Evolutionary conservation across 495 filamentous ascomycete genomes (phyloP).

Genomic region (Evernia prunastri): DNA sequence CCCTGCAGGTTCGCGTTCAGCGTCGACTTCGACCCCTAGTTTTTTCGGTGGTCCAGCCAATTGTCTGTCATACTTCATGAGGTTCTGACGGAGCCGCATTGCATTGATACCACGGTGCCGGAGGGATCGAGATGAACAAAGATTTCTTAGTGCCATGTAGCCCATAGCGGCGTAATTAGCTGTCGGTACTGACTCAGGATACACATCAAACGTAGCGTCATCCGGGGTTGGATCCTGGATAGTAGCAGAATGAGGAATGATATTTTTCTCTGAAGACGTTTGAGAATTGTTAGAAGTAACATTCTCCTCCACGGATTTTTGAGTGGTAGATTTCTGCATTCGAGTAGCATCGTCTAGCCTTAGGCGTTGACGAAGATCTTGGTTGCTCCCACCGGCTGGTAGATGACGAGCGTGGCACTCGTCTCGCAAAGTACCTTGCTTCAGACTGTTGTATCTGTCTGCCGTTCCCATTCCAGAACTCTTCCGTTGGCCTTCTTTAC

Average conservation of each 20-base stretch:
- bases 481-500: background rate
- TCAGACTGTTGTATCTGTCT: background rate
- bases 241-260: background rate
- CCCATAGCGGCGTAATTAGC: background rate
- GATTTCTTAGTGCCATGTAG: background rate
- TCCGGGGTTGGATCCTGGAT: background rate
- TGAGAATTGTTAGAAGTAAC: background rate
- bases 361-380: background rate
- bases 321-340: background rate
- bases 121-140: background rate
- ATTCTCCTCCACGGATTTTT: background rate
- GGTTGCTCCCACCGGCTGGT: background rate
- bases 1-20: background rate
- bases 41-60: background rate
- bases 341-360: background rate
- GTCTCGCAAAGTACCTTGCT: background rate
- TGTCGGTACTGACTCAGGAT: background rate
- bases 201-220: too few relatives aligned
- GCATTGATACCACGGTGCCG: background rate
- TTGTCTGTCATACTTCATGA: background rate
- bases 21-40: background rate
- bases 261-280: background rate
- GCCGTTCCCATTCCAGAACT: background rate
- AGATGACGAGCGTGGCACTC: background rate
- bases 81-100: background rate